A percentile compares a stretch with the other conserved stretches of the same genome.
Conservation (phyloP, 805 yeast species). For the Candida ovalis region DNA sequence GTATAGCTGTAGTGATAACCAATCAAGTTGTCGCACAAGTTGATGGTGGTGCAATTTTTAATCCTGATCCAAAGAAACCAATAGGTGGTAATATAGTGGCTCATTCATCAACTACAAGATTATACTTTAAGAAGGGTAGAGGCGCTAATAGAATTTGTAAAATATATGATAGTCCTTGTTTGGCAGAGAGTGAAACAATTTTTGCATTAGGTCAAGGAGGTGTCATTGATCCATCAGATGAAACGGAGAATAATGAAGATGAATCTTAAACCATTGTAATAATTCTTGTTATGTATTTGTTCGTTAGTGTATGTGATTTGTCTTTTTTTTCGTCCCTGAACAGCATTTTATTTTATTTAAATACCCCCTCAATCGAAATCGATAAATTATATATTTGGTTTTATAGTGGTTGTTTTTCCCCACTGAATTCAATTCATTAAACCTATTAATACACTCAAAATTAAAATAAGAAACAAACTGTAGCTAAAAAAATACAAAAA, state of each 20-base stretch:
- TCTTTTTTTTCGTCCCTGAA: background rate
- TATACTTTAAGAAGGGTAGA: constrained; percentile 84
- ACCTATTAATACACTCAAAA: background rate
- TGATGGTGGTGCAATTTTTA: constrained; percentile 80
- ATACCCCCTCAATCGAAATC: no score
- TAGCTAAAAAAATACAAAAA: background rate
- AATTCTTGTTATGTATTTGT: background rate
- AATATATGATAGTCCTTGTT: constrained; percentile 92
- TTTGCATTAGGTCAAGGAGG: constrained; percentile 97
- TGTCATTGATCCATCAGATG: constrained; percentile 81
- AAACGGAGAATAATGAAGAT: constrained; percentile 44
- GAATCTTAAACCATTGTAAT: constrained; percentile 31
- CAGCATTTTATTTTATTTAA: background rate
- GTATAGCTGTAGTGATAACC: constrained; percentile 92
- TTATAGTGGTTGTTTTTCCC: background rate
- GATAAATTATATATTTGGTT: no score
- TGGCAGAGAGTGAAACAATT: constrained; percentile 92
- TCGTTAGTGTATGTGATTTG: no score
- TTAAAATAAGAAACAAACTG: background rate
- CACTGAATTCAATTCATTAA: background rate
- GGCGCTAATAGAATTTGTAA: constrained; percentile 93
- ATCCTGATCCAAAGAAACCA: constrained; percentile 97
- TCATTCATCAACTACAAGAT: constrained; percentile 91
- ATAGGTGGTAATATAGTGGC: constrained; percentile 98
- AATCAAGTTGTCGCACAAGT: constrained; percentile 98